Evolutionary conservation across 345 rosid species (phyloP).

Genomic region (Garcia nutans): DNA sequence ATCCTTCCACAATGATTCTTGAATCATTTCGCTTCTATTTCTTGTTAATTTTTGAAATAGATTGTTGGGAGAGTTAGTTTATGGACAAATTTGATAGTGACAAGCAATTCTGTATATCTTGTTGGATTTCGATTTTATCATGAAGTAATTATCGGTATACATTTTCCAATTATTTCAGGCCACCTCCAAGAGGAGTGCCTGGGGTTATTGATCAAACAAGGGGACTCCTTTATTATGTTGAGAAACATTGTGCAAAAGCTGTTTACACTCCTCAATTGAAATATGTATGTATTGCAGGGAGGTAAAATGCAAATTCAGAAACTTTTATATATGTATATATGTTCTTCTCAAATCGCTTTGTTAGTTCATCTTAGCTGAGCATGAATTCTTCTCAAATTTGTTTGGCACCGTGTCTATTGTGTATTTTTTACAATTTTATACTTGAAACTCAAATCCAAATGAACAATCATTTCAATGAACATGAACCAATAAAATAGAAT

Average conservation of each 20-base stretch:
- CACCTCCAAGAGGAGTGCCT: conserved; percentile 75
- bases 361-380: too few species aligned
- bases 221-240: conserved; percentile 79
- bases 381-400: too few species aligned
- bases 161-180: conserved; percentile 43
- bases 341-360: background rate
- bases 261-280: conserved; percentile 67
- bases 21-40: background rate
- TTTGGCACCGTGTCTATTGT: background rate
- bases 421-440: too few species aligned
- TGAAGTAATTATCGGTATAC: background rate
- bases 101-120: background rate
- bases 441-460: too few species aligned
- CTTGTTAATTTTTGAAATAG: background rate
- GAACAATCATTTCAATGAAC: background rate
- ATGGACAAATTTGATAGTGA: background rate
- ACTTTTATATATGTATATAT: background rate
- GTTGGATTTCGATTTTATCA: background rate
- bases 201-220: conserved; percentile 94
- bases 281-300: conserved; percentile 90
- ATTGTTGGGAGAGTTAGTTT: background rate
- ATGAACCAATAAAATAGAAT: background rate
- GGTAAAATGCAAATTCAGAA: conserved; percentile 43
- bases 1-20: conserved; percentile 7
- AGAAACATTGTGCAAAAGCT: conserved; percentile 68